Conservation (phyloP, 805 yeast genomes). For the Pichia manshurica region DNA sequence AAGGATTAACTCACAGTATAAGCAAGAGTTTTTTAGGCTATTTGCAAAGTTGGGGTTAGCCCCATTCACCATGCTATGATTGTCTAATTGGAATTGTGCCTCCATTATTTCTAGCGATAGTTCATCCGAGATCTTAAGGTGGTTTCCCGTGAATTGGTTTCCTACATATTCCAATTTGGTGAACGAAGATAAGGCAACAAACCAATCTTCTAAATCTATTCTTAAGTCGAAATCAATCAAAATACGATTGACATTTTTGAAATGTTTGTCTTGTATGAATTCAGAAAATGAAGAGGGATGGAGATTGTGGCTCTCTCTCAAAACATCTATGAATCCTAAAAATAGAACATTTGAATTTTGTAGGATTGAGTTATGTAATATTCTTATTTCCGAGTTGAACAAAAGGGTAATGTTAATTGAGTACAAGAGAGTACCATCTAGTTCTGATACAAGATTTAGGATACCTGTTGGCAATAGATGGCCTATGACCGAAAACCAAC, state of each 20-base stretch:
- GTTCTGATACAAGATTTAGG: conserved; percentile 53
- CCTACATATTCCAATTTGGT: conserved; percentile 49
- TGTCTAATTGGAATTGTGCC: conserved; percentile 41
- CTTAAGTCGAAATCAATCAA: conserved; percentile 59
- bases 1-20: conserved; percentile 66
- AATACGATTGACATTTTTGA: conserved; percentile 29
- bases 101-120: conserved; percentile 56
- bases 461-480: conserved; percentile 59
- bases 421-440: conserved; percentile 57
- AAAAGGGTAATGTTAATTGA: conserved; percentile 50
- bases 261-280: neutral
- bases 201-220: conserved; percentile 74
- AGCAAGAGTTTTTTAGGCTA: conserved; percentile 10
- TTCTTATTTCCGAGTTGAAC: conserved; percentile 56
- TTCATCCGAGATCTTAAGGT: conserved; percentile 46
- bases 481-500: conserved; percentile 73
- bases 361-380: conserved; percentile 57
- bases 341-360: conserved; percentile 54
- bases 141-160: conserved; percentile 25
- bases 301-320: conserved; percentile 41
- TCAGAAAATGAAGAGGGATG: neutral
- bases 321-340: conserved; percentile 49
- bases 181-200: conserved; percentile 59
- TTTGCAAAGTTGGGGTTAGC: too few relatives aligned
- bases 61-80: too few relatives aligned